Percentiles rank a stretch among this genome's conserved stretches.
Conservation (phyloP, 768 basidiomycete genomes). For the Cystobasidium tubakii region DNA sequence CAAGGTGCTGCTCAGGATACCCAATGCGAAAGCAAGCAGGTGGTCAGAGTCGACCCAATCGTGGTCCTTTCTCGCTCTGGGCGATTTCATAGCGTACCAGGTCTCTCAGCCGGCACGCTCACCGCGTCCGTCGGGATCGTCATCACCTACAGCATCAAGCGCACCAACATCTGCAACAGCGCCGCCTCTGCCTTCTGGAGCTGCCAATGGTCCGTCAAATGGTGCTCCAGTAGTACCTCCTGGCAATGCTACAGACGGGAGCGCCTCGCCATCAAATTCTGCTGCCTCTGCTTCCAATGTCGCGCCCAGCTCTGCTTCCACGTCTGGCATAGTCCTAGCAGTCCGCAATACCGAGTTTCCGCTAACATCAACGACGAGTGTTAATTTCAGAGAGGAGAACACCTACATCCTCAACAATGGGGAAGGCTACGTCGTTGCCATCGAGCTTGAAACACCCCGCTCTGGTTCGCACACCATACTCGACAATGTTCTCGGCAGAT, state of each 20-base stretch:
- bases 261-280: background rate
- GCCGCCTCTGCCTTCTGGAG: too few species aligned
- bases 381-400: constrained; percentile 2
- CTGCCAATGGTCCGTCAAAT: background rate
- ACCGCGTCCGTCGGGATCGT: background rate
- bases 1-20: constrained; percentile 22
- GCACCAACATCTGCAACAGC: too few species aligned
- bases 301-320: too few species aligned
- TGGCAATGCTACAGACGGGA: background rate
- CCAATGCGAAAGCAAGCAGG: constrained; percentile 30
- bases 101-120: background rate
- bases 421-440: constrained; percentile 14
- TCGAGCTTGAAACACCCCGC: constrained; percentile 29
- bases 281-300: background rate
- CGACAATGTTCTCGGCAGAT: constrained; percentile 2
- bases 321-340: constrained; percentile 20
- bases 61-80: constrained; percentile 20
- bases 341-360: constrained; percentile 28
- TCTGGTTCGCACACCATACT: constrained; percentile 28
- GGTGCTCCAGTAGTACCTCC: background rate
- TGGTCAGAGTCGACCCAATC: background rate
- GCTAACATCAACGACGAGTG: constrained; percentile 14
- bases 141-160: background rate
- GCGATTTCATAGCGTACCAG: constrained; percentile 27
- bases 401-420: constrained; percentile 31